phyloP scores from a whole-genome alignment of 2,329 filamentous ascomycete genomes.

The Pseudophaeomoniella oleicola region DNA sequence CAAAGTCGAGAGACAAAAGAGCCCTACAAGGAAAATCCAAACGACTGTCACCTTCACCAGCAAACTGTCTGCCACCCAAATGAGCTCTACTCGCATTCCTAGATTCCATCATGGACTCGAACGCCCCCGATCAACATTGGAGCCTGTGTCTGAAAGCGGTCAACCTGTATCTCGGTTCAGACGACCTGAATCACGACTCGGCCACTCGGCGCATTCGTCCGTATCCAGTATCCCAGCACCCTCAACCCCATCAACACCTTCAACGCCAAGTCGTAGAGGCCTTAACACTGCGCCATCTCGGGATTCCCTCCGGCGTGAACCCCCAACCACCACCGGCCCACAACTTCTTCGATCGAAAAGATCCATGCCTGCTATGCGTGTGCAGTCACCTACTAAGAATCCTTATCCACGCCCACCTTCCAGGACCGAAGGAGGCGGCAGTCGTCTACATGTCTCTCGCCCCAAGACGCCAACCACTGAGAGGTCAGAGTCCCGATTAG shows the following conservation, averaged over 20 bases:
- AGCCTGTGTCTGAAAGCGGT: conserved; percentile 83
- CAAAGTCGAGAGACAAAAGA: conserved; percentile 55
- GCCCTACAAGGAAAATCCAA: conserved; percentile 53
- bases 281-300: conserved; percentile 28
- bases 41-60: conserved; percentile 87
- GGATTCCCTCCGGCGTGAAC: conserved; percentile 25
- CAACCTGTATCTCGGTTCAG: conserved; percentile 51
- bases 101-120: conserved; percentile 56
- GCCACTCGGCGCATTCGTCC: conserved; percentile 56
- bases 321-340: conserved; percentile 33
- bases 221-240: conserved; percentile 49
- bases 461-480: conserved; percentile 58
- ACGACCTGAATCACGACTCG: conserved; percentile 52
- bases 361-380: conserved; percentile 43
- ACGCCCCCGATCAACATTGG: conserved; percentile 60
- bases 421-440: conserved; percentile 20
- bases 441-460: conserved; percentile 24
- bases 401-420: conserved; percentile 23
- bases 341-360: conserved; percentile 45
- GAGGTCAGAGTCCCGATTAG: conserved; percentile 26
- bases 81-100: conserved; percentile 57
- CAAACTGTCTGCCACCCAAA: conserved; percentile 38
- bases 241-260: conserved; percentile 41
- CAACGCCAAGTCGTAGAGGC: conserved; percentile 47
- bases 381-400: conserved; percentile 17